Conservation (phyloP, 2,329 filamentous ascomycete genomes). For the Alternaria dauci region DNA sequence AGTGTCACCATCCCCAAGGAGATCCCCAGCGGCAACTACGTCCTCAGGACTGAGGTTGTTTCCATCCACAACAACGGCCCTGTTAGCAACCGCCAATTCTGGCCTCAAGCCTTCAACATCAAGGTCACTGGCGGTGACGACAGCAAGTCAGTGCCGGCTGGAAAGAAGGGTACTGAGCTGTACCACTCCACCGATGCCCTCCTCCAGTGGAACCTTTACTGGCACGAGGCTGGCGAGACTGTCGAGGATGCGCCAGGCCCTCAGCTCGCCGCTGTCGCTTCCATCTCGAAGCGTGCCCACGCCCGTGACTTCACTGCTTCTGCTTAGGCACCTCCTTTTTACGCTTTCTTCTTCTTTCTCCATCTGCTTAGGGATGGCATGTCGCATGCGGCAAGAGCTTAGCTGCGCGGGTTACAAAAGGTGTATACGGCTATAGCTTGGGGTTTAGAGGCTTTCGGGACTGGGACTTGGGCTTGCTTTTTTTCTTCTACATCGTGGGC, state of each 20-base stretch:
- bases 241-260: slow-evolving; percentile 35
- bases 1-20: slow-evolving; percentile 43
- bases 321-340: slow-evolving; percentile 17
- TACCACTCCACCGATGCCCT: slow-evolving; percentile 39
- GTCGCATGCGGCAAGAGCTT: background rate
- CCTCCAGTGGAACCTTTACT: slow-evolving; percentile 42
- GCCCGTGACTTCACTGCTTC: slow-evolving; percentile 39
- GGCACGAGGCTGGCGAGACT: slow-evolving; percentile 38
- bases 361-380: background rate
- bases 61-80: slow-evolving; percentile 48
- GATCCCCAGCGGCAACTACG: slow-evolving; percentile 47
- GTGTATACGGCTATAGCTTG: background rate
- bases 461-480: background rate
- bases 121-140: slow-evolving; percentile 43
- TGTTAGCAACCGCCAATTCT: slow-evolving; percentile 44
- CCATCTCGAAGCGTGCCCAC: slow-evolving; percentile 28
- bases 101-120: slow-evolving; percentile 50
- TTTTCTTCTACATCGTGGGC: background rate
- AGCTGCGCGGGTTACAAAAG: background rate
- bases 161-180: slow-evolving; percentile 43
- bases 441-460: slow-evolving; percentile 2
- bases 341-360: slow-evolving; percentile 1
- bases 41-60: slow-evolving; percentile 47
- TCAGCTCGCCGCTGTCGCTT: slow-evolving; percentile 29
- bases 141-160: slow-evolving; percentile 32